A percentile compares a stretch with the other conserved stretches of the same genome.
Conservation (phyloP, 2,329 filamentous ascomycete genomes). For the Chrysoporthe cubensis region DNA sequence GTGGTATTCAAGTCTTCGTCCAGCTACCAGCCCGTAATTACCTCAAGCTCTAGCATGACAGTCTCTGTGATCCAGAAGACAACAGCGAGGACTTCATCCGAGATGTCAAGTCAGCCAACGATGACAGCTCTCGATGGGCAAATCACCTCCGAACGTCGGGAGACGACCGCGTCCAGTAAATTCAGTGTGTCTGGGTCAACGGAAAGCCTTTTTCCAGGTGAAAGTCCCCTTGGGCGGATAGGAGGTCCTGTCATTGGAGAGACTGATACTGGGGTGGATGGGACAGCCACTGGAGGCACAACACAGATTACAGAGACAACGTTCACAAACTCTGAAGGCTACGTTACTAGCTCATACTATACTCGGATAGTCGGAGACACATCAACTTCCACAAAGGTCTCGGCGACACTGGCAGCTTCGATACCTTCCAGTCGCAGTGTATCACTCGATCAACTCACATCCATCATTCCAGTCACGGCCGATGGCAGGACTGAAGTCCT, state of each 20-base stretch:
- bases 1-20: too few relatives aligned
- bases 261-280: not conserved
- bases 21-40: too few relatives aligned
- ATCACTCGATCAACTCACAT: not conserved
- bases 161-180: too few relatives aligned
- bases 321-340: conserved; percentile 10
- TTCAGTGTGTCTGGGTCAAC: not conserved
- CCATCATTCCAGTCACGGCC: conserved; percentile 4
- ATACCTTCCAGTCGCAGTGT: not conserved
- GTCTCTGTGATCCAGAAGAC: too few relatives aligned
- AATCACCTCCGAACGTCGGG: too few relatives aligned
- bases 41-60: too few relatives aligned
- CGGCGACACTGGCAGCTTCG: not conserved
- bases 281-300: conserved; percentile 9
- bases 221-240: not conserved
- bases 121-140: too few relatives aligned
- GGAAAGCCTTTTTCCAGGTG: not conserved
- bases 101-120: too few relatives aligned
- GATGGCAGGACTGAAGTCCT: conserved; percentile 3
- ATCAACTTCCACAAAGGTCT: not conserved
- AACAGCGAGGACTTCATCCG: too few relatives aligned
- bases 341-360: not conserved
- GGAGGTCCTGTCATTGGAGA: conserved; percentile 2
- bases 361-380: conserved; percentile 3
- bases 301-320: conserved; percentile 5